Evolutionary conservation across 169 alveolate species (phyloP).

Genomic region (Amoebophrya sp.): DNA sequence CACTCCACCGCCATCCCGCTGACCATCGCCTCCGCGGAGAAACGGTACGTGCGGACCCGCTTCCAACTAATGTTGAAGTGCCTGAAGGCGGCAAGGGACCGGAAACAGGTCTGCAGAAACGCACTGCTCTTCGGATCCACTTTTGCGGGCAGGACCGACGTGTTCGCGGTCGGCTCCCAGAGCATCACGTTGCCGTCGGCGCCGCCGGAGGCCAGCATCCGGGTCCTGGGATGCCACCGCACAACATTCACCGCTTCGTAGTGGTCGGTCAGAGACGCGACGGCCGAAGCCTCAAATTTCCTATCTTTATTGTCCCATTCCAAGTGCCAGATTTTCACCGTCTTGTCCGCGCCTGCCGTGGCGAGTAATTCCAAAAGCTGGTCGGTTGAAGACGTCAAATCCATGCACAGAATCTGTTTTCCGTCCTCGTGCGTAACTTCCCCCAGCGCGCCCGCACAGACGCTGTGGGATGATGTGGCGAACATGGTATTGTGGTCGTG

Average conservation of each 20-base stretch:
- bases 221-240: not conserved
- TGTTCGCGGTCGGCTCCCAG: too few relatives aligned
- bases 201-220: not conserved
- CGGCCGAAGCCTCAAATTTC: not conserved
- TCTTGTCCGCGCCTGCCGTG: not conserved
- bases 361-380: too few relatives aligned
- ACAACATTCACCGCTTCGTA: not conserved
- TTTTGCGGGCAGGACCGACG: too few relatives aligned
- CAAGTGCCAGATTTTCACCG: not conserved
- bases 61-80: not conserved
- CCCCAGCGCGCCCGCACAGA: too few relatives aligned
- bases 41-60: not conserved
- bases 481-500: too few relatives aligned
- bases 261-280: not conserved
- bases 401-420: too few relatives aligned
- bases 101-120: not conserved
- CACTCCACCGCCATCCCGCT: too few relatives aligned
- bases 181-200: not conserved
- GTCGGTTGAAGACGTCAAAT: too few relatives aligned
- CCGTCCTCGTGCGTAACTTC: too few relatives aligned
- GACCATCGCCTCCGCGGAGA: not conserved
- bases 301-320: not conserved
- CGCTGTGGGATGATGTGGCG: too few relatives aligned
- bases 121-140: too few relatives aligned
- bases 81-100: not conserved